Evolutionary conservation across 495 filamentous ascomycete species (phyloP).

Genomic region (Wilcoxina mikolae): DNA sequence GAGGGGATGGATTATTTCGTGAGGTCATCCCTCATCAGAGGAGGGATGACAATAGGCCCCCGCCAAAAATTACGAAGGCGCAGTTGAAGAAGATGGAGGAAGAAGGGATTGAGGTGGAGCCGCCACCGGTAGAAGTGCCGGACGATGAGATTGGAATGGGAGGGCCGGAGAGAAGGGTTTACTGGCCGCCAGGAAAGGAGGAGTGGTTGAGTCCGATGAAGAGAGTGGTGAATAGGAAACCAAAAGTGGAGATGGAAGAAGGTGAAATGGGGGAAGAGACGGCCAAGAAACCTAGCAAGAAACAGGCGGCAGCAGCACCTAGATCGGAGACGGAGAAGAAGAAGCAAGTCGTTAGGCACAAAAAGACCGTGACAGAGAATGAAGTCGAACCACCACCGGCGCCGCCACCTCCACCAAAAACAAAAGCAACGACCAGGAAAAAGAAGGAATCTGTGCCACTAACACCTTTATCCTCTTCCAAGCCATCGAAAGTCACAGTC

Average conservation of each 20-base stretch:
- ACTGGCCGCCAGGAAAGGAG: constrained; percentile 82
- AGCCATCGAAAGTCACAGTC: neutral
- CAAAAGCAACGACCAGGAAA: too few relatives aligned
- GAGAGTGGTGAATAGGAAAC: constrained; percentile 44
- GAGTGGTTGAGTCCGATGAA: constrained; percentile 78
- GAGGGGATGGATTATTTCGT: constrained; percentile 53
- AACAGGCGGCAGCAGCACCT: neutral
- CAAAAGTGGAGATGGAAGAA: neutral
- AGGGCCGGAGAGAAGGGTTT: constrained; percentile 69
- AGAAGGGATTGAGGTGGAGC: constrained; percentile 34
- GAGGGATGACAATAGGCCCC: constrained; percentile 57
- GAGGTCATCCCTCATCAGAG: constrained; percentile 66
- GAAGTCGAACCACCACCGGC: neutral
- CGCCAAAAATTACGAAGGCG: constrained; percentile 34
- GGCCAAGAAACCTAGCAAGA: neutral
- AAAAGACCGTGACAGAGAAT: neutral
- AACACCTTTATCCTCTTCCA: neutral
- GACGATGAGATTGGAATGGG: constrained; percentile 77
- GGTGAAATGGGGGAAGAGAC: neutral
- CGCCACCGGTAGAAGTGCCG: constrained; percentile 38
- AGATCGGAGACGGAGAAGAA: neutral
- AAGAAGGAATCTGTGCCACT: neutral
- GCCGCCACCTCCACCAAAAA: neutral
- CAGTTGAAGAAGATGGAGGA: constrained; percentile 17
- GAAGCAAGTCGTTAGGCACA: neutral